Base-by-base conservation (phyloP, 2,329 filamentous ascomycete species). In the Pseudonectria buxi region DNA sequence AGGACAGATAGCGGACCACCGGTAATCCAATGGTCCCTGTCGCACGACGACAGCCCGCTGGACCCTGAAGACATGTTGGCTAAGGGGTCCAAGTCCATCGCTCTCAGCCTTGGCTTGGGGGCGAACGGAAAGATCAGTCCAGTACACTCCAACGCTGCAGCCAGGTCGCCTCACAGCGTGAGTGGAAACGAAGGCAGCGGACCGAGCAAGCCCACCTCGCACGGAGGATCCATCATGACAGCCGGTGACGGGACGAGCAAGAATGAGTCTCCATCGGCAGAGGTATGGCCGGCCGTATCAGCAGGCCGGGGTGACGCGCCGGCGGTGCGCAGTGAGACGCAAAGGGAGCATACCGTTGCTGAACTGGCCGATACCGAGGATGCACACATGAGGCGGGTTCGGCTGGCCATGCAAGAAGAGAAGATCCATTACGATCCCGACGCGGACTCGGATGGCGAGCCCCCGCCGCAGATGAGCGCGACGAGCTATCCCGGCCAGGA, bases 401-500 rank as follows among this genome's bases (percentile, higher is more conserved):
- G 68, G 29, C 54, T 69, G 7, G 55, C 62, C 13, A 57, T 61
- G 7, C 67, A 71, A 40, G 72, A 76, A 50, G 72, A 76, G 55
- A 75, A 76, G 59, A 76, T 76, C 15, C 58, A 65, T 58, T 49
- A 55, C 28, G 54, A 60, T 7, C 59, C 57, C 6, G 55, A 59
- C 15, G 60, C 59, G 18, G 58, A 61, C 33, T 53, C 50, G 10
- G 50, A 53, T 18, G 50, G 50, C 15, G 50, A 53, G 33, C 25
- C 38, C 14, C 40, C 53, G n/a, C 70, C 72, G 10, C 63, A 69
- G 39, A 84, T 85, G 81, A 72, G 67, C 31, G 79, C 78, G 6
- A 80, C 78, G 10, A 78, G 73, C 52, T 85, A 83, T 56, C 81
- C 81, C 0, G 81, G 81, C 0, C 77, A 83, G 60, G 80, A 84